Evolutionary conservation across 2,329 filamentous ascomycete genomes (phyloP), one percentile per base, ranked within the genome.

Genomic region (Didymella keratinophila): DNA sequence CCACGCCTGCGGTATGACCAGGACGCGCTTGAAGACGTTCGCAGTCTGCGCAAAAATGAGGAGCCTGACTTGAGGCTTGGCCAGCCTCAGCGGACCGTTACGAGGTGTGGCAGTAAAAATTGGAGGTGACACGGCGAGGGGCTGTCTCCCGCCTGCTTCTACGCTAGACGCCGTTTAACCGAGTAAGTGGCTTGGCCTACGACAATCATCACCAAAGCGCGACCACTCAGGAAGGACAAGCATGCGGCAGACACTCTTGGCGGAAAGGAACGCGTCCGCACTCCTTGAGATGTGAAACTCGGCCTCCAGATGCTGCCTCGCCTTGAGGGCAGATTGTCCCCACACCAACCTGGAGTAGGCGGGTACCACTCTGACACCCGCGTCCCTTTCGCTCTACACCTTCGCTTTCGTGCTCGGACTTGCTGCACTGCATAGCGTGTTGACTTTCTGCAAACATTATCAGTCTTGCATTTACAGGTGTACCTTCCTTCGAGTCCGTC

Each of bases 161-260:
- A 39, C 37, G 28, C 49, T 53, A 39, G 44, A 21, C 44, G 49
- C 56, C 56, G 56, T 36, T 58, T 50, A 49, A 16, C 56, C 56
- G 56, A 53, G 25, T 32, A 32, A 23, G 27, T 21, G 49, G 37
- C 56, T 58, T 53, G 56, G 56, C 50, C 12, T 16, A 48, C 44
- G 56, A 53, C 49, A 34, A 49, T 49, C 56, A 14, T 50, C 32
- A 45, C 25, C 44, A 44, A 12, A 39, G n/a, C 10, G 21, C 49
- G 44, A 36, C 49, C 49, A 53, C 25, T 58, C 37, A 58, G 44
- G 45, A 21, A 45, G n/a, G 21, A 52, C 25, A 39, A 43, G 25
- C 43, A 20, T 41, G 44, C 43, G 18, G 44, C 49, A 48, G 21
- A 28, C 14, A 41, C 3, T 5, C 56, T 58, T 58, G 56, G 56